These are phyloP conservation scores for Arabidopsis lyrata DNA, from an alignment of 441 rosid genomes.

Conservation along the genomic window DNA sequence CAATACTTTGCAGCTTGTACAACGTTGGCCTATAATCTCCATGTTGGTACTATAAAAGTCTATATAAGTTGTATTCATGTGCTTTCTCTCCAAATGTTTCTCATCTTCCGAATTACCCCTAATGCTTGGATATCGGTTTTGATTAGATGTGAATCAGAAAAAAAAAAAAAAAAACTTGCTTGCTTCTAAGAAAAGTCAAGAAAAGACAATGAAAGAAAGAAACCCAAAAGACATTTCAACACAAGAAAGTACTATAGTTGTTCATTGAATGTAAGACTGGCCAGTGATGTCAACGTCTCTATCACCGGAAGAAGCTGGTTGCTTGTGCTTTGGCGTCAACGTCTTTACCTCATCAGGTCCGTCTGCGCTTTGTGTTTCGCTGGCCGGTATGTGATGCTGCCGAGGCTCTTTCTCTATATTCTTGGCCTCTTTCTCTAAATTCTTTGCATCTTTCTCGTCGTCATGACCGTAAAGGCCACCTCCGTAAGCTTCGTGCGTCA, in stretches of 20 bases:
- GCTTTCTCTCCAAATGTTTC: neutral
- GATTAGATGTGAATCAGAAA: too few relatives aligned
- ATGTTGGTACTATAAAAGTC: neutral
- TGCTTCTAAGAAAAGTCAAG: neutral
- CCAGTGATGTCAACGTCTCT: slow-evolving; percentile 68
- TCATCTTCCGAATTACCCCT: neutral
- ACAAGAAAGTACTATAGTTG: neutral
- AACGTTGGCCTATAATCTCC: neutral
- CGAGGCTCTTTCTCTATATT: slow-evolving; percentile 23
- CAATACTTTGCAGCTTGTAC: neutral
- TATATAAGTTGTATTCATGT: neutral
- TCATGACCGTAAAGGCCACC: slow-evolving; percentile 68
- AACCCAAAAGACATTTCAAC: neutral
- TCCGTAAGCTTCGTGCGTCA: slow-evolving; percentile 65
- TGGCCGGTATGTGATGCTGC: slow-evolving; percentile 53
- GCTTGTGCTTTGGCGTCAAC: slow-evolving; percentile 52
- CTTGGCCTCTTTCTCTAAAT: slow-evolving; percentile 12
- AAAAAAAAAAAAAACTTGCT: neutral
- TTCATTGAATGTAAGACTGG: slow-evolving; percentile 67
- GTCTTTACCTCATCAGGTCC: slow-evolving; percentile 50
- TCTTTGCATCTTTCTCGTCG: slow-evolving; percentile 25
- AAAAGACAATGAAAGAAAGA: neutral
- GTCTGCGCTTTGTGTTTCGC: slow-evolving; percentile 71
- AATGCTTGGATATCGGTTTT: neutral
- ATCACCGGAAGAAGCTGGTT: slow-evolving; percentile 69